Evolutionary conservation across 768 basidiomycete genomes (phyloP).

Genomic region (Auriculariales sp.): DNA sequence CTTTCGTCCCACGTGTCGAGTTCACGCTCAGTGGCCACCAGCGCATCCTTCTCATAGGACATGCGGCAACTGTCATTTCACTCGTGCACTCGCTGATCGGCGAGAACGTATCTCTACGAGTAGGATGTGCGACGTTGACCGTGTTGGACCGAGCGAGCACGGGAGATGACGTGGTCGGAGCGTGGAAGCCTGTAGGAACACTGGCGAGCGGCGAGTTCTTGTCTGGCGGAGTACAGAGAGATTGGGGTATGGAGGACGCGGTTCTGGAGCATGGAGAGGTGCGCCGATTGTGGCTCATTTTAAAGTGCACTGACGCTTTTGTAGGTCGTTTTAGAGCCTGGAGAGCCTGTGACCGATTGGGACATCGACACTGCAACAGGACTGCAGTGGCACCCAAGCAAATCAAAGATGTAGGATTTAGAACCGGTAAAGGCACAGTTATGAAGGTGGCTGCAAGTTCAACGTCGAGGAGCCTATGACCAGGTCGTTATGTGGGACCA

Average conservation of each 20-base stretch:
- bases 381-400: neutral
- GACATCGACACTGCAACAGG: slow-evolving; percentile 26
- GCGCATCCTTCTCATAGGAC: slow-evolving; percentile 48
- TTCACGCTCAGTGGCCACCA: slow-evolving; percentile 28
- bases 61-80: slow-evolving; percentile 66
- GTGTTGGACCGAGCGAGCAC: slow-evolving; percentile 18
- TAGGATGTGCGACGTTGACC: slow-evolving; percentile 66
- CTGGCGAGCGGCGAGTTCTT: slow-evolving; percentile 48
- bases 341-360: slow-evolving; percentile 49
- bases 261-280: slow-evolving; percentile 48
- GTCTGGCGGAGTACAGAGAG: slow-evolving; percentile 41
- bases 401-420: slow-evolving; percentile 1
- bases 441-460: too few relatives aligned
- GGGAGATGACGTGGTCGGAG: slow-evolving; percentile 20
- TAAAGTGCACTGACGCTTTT: too few relatives aligned
- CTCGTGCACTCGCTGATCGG: slow-evolving; percentile 45
- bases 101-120: slow-evolving; percentile 36
- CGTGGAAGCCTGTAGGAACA: slow-evolving; percentile 27
- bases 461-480: too few relatives aligned
- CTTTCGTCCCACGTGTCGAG: slow-evolving; percentile 38
- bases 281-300: slow-evolving; percentile 10
- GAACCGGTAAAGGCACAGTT: too few relatives aligned
- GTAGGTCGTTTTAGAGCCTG: slow-evolving; percentile 58
- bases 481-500: too few relatives aligned
- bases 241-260: slow-evolving; percentile 76